phyloP scores from a whole-genome alignment of 2,329 filamentous ascomycete genomes.

The Neopestalotiopsis clavispora region DNA sequence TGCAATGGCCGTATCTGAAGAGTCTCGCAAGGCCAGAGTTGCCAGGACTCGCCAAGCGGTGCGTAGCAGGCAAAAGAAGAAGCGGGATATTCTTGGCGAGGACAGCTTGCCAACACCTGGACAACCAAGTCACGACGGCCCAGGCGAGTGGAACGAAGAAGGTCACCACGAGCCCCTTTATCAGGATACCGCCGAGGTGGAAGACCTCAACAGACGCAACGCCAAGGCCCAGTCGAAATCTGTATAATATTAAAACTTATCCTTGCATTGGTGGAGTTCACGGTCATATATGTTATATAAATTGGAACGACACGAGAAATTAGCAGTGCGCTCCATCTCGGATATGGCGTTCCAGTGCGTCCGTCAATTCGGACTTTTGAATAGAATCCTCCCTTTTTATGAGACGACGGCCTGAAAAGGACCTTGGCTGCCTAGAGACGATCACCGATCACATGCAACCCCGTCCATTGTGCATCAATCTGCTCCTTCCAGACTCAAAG shows the following conservation, averaged over 20 bases:
- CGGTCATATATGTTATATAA: not conserved
- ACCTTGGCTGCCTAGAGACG: no score
- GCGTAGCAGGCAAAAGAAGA: conserved; percentile 21
- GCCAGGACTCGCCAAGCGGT: conserved; percentile 29
- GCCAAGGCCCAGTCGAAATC: not conserved
- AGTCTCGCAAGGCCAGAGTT: conserved; percentile 38
- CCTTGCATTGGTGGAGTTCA: conserved; percentile 10
- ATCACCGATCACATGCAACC: no score
- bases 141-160: conserved; percentile 38
- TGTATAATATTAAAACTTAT: conserved; percentile 5
- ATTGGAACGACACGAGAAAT: not conserved
- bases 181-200: conserved; percentile 28
- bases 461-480: not conserved
- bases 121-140: conserved; percentile 24
- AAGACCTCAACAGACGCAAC: not conserved
- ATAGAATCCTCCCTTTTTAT: not conserved
- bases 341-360: not conserved
- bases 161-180: conserved; percentile 41
- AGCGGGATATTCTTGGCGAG: conserved; percentile 27
- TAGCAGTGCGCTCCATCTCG: not conserved
- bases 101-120: conserved; percentile 14
- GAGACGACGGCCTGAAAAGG: not conserved
- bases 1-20: conserved; percentile 55
- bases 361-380: not conserved
- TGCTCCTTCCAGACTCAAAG: conserved; percentile 6